Base-by-base conservation (phyloP, 495 filamentous ascomycete genomes). In the Tirmania nivea region DNA sequence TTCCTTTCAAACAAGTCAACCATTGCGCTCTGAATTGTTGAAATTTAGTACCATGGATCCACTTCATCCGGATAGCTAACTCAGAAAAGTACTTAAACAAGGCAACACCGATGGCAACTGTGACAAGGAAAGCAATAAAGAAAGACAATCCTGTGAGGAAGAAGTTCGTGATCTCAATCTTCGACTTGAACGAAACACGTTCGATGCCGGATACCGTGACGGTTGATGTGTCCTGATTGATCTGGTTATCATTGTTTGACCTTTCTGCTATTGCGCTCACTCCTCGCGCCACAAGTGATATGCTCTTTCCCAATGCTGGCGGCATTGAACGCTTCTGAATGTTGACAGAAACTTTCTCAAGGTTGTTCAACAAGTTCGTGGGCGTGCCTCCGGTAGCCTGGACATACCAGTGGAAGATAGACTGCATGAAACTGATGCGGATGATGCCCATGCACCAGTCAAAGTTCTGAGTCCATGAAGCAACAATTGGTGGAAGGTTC, bases 361-460 rank as follows among this genome's bases (percentile, higher is more conserved):
- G 73, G 8, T 73, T 75, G 35, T 82, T 80, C 34, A 95, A 76
- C 42, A 93, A 70, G 31, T 79, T 84, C 11, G 87, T 80, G 11
- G 90, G 84, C 20, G 76, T 84, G 52, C 90, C 90, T 35, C 90
- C 90, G 5, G 90, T 97, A 11, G 90, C 73, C 34, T 87, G 82
- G 67, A 94, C 90, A 66, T 96, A 97, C 90, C 90, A 97, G 34
- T 86, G 92, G 52, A 84, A 79, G 56, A 95, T 85, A 34, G 72
- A 69, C 65, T 97, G 84, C 63, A 96, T 74, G 68, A 96, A 97
- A 45, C 73, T 71, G 54, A 97, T 75, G 52, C 76, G 75, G 62
- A 97, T 93, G 62, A 97, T 88, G 60, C 90, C 90, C 86, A 97
- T 92, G 65, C 79, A 89, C 90, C 90, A 97, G 66, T 89, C 81